Conservation (phyloP, 345 rosid genomes). For the Arabis alpina region DNA sequence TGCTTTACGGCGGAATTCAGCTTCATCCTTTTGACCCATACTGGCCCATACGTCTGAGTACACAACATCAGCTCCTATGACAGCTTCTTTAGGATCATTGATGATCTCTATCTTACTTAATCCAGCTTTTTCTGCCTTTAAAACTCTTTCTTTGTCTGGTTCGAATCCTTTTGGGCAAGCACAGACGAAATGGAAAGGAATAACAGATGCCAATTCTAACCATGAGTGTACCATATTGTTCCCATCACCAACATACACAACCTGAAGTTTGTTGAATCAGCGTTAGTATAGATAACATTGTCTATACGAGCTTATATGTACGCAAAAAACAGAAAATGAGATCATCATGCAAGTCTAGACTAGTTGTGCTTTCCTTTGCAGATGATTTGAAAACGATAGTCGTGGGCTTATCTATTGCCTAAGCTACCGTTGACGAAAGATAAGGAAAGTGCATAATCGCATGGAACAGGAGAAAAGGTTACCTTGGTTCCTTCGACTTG, state of each 20-base stretch:
- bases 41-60: slow-evolving; percentile 99
- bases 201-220: slow-evolving; percentile 83
- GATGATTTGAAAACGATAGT: too few species aligned
- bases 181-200: slow-evolving; percentile 96
- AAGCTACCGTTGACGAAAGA: background rate
- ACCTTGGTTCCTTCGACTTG: slow-evolving; percentile 91
- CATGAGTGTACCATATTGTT: slow-evolving; percentile 96
- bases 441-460: background rate
- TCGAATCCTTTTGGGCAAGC: slow-evolving; percentile 91
- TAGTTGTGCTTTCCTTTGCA: too few species aligned
- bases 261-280: slow-evolving; percentile 51
- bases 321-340: background rate
- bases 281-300: background rate
- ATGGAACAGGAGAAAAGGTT: slow-evolving; percentile 2
- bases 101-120: slow-evolving; percentile 89
- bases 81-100: slow-evolving; percentile 88
- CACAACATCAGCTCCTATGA: slow-evolving; percentile 92
- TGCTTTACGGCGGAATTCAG: slow-evolving; percentile 73
- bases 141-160: slow-evolving; percentile 76
- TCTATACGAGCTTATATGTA: background rate
- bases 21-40: slow-evolving; percentile 98
- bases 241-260: slow-evolving; percentile 97
- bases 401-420: background rate
- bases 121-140: slow-evolving; percentile 75
- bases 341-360: slow-evolving; percentile 1